phyloP scores from a whole-genome alignment of 805 yeast genomes.

The Debaryomyces tyrocola region DNA sequence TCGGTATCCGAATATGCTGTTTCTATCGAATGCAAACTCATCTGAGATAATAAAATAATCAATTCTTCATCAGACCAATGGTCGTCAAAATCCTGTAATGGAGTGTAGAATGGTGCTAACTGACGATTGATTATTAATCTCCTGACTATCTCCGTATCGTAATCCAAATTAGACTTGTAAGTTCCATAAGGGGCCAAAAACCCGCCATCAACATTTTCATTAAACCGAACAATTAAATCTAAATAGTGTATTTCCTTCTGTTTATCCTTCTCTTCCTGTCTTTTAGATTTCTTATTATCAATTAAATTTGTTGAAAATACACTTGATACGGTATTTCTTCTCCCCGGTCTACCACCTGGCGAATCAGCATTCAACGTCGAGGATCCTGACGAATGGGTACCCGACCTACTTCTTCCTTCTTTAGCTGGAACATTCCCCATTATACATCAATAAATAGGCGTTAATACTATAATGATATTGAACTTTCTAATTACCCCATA shows the following conservation, averaged over 20 bases:
- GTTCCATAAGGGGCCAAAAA: slow-evolving; percentile 89
- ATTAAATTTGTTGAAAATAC: slow-evolving; percentile 11
- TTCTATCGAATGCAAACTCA: slow-evolving; percentile 58
- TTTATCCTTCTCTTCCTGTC: slow-evolving; percentile 55
- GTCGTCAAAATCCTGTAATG: slow-evolving; percentile 75
- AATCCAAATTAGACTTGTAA: slow-evolving; percentile 75
- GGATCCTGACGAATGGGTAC: slow-evolving; percentile 18
- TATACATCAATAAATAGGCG: background rate
- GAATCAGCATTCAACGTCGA: slow-evolving; percentile 7
- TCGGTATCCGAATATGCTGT: slow-evolving; percentile 43
- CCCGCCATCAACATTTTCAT: slow-evolving; percentile 91
- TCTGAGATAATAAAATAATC: slow-evolving; percentile 43
- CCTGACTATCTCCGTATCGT: slow-evolving; percentile 70
- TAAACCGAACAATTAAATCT: slow-evolving; percentile 57
- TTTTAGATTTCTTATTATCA: slow-evolving; percentile 21
- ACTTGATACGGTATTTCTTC: slow-evolving; percentile 22
- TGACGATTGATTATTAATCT: slow-evolving; percentile 65
- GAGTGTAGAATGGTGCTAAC: slow-evolving; percentile 88
- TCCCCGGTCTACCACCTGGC: slow-evolving; percentile 6
- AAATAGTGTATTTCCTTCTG: slow-evolving; percentile 53
- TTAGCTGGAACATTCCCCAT: slow-evolving; percentile 49
- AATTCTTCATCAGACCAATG: slow-evolving; percentile 73
- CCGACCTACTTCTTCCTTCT: slow-evolving; percentile 35
- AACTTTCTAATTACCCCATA: background rate
- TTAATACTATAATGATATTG: too few relatives aligned